Evolutionary conservation across 2,329 filamentous ascomycete species (phyloP), one percentile per base, ranked within the genome.

Genomic region (Calonectria naviculata): DNA sequence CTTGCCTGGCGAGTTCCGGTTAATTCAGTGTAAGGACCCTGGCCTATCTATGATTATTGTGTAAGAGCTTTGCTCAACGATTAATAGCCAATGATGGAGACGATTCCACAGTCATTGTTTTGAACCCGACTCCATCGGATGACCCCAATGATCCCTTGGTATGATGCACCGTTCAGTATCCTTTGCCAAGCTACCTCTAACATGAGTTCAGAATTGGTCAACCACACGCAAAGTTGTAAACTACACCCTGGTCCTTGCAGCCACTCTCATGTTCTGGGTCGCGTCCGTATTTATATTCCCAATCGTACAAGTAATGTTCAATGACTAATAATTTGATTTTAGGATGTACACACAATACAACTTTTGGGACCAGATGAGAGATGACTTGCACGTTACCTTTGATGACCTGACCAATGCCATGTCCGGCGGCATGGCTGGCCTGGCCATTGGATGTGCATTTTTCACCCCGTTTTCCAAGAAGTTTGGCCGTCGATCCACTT

Each of bases 391-490:
- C 10, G 71, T 80, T 29, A 72, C 73, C 2, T 72, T 74, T 17
- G 65, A 67, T 17, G 71, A 78, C 3, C 70, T 79, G 17, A 80
- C 75, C 49, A 70, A 72, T 17, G 72, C 71, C 12, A 65, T 73
- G 8, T 79, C 79, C 3, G 68, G 73, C 34, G 75, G 75, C 61
- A 72, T 75, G 2, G 77, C 73, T 4, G 80, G 80, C 7, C 74
- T 80, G 1, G 79, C 80, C 9, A 62, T 78, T 0, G 78, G 78
- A 2, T 79, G 80, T 64, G 71, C 81, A 19, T 61, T 81, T 52
- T 78, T 82, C 65, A 75, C 82, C n/a, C 80, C 80, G 0, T 75
- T 81, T 19, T 73, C 78, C 1, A 74, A 77, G 56, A 80, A 80
- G 38, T 82, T 79, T 60, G 81, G 80, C 10, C 75, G 80, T 2